Percentiles rank a stretch among this genome's conserved stretches.
Conservation (phyloP, 352 stramenopile species). For the Globisporangium sylvaticum region DNA sequence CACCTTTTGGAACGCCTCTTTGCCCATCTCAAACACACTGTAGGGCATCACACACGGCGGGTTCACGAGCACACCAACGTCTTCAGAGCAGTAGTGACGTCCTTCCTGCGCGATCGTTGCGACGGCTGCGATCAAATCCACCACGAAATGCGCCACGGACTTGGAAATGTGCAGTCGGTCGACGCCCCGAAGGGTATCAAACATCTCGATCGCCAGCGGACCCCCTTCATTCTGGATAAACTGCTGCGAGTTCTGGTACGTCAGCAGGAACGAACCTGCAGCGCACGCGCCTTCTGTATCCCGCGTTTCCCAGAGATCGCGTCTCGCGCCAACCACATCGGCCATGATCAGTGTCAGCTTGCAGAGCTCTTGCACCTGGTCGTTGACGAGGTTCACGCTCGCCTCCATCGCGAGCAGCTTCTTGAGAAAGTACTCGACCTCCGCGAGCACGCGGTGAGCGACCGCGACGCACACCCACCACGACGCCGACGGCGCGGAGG, state of each 20-base stretch:
- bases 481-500: constrained; percentile 36
- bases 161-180: constrained; percentile 47
- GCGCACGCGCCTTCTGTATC: constrained; percentile 29
- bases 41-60: constrained; percentile 44
- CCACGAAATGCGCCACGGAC: constrained; percentile 41
- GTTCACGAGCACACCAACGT: constrained; percentile 35
- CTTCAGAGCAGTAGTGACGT: constrained; percentile 40
- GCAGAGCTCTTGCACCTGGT: constrained; percentile 48
- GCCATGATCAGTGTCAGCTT: constrained; percentile 53
- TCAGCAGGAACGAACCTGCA: constrained; percentile 45
- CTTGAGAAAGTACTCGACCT: constrained; percentile 56
- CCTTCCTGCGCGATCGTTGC: constrained; percentile 42
- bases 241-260: constrained; percentile 49
- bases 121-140: constrained; percentile 40
- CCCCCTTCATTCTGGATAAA: constrained; percentile 64
- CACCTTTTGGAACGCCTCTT: constrained; percentile 44
- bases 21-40: constrained; percentile 48
- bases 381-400: constrained; percentile 26
- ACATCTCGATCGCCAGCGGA: constrained; percentile 47
- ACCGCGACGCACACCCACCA: constrained; percentile 59
- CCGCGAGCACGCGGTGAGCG: constrained; percentile 44
- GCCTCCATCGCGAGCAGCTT: constrained; percentile 46
- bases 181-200: constrained; percentile 41
- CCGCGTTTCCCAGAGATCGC: constrained; percentile 38
- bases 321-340: constrained; percentile 40